Evolutionary conservation across 192 early-diverging fungal species (phyloP).

Genomic region (Backusella morwellensis): DNA sequence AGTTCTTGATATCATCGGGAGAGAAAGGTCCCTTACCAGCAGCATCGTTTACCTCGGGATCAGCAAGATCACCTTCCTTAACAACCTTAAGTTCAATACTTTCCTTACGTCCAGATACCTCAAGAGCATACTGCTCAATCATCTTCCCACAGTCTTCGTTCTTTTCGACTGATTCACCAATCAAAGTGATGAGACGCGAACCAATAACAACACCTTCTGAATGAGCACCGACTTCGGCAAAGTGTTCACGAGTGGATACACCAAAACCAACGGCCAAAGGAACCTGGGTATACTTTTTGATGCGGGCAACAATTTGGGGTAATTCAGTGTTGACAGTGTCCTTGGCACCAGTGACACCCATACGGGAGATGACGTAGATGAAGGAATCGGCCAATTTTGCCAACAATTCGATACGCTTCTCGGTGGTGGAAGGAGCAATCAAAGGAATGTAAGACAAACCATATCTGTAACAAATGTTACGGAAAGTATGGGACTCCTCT

Average conservation of each 20-base stretch:
- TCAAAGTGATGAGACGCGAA: constrained; percentile 81
- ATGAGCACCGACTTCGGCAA: constrained; percentile 74
- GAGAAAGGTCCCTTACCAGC: constrained; percentile 15
- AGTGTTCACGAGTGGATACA: constrained; percentile 88
- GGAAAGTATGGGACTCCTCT: constrained; percentile 90
- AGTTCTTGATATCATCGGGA: constrained; percentile 15
- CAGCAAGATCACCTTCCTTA: constrained; percentile 34
- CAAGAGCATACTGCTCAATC: constrained; percentile 45
- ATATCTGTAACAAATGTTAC: constrained; percentile 65
- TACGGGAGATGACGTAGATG: constrained; percentile 92
- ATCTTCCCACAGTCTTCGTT: constrained; percentile 33
- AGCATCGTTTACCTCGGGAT: constrained; percentile 11
- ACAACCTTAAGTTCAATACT: constrained; percentile 39
- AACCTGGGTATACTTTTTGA: constrained; percentile 75
- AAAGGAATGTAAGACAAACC: constrained; percentile 42
- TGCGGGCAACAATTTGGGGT: constrained; percentile 67
- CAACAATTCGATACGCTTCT: constrained; percentile 75
- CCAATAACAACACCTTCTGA: constrained; percentile 98
- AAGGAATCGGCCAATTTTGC: constrained; percentile 86
- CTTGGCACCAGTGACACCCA: constrained; percentile 92
- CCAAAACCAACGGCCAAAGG: constrained; percentile 98
- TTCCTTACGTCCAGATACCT: constrained; percentile 42
- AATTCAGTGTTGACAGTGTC: constrained; percentile 65
- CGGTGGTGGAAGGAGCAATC: constrained; percentile 91
- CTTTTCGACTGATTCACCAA: constrained; percentile 57